Percentiles rank a stretch among this genome's conserved stretches.
Conservation (phyloP, 352 stramenopile genomes). For the Blastocystis sp. region DNA sequence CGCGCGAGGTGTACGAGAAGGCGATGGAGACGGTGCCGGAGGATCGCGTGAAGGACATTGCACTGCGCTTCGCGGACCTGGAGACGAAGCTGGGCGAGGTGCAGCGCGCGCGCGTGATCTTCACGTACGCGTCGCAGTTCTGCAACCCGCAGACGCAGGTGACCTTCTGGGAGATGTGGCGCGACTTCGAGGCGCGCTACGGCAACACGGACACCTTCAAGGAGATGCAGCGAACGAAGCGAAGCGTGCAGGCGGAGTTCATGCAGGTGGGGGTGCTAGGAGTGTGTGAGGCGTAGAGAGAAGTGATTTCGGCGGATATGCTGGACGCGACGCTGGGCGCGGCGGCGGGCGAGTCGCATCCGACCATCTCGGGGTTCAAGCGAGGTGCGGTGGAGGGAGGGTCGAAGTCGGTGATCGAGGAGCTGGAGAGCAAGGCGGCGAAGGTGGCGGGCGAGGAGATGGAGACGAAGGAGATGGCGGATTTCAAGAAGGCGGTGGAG, state of each 20-base stretch:
- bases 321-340: constrained; percentile 25
- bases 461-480: constrained; percentile 39
- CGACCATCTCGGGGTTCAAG: constrained; percentile 62
- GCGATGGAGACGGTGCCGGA: constrained; percentile 91
- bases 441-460: neutral
- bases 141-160: constrained; percentile 91
- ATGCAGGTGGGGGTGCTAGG: constrained; percentile 78
- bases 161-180: constrained; percentile 94
- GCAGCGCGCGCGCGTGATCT: constrained; percentile 91
- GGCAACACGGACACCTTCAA: constrained; percentile 97
- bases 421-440: constrained; percentile 46
- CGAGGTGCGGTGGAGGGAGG: constrained; percentile 34
- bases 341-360: constrained; percentile 18
- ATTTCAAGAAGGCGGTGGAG: constrained; percentile 47
- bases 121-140: constrained; percentile 93
- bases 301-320: constrained; percentile 50
- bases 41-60: constrained; percentile 86
- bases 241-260: constrained; percentile 92
- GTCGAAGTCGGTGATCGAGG: constrained; percentile 15
- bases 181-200: constrained; percentile 84
- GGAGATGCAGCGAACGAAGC: constrained; percentile 97
- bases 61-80: constrained; percentile 92
- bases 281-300: constrained; percentile 13
- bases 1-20: constrained; percentile 93
- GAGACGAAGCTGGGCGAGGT: constrained; percentile 95